These are phyloP conservation scores for Pseudozyma tsukubaensis DNA, from an alignment of 1,284 basidiomycete species.

Conservation along the genomic window DNA sequence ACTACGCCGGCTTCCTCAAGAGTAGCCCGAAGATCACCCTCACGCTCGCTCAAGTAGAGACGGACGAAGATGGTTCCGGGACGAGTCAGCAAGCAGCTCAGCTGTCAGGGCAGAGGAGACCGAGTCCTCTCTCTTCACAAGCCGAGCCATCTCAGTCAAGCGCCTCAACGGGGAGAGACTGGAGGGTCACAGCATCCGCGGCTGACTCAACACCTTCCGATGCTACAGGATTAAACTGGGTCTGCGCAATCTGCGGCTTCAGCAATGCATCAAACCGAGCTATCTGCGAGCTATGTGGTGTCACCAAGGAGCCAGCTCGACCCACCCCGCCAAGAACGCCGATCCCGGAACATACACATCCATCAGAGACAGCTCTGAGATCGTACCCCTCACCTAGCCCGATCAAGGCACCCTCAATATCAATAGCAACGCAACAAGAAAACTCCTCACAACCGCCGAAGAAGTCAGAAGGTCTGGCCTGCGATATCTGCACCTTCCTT, in stretches of 20 bases:
- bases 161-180: conserved; percentile 34
- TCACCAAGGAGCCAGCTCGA: conserved; percentile 47
- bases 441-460: background rate
- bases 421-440: background rate
- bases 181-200: conserved; percentile 34
- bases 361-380: conserved; percentile 8
- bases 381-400: conserved; percentile 14
- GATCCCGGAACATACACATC: conserved; percentile 2
- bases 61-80: conserved; percentile 23
- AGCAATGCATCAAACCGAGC: conserved; percentile 37
- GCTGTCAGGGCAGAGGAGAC: conserved; percentile 21
- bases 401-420: conserved; percentile 17
- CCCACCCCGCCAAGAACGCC: conserved; percentile 19
- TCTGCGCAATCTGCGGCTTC: conserved; percentile 60
- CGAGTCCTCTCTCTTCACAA: conserved; percentile 15
- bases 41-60: conserved; percentile 32
- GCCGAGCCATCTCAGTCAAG: conserved; percentile 4
- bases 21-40: conserved; percentile 90
- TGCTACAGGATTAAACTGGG: conserved; percentile 42
- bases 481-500: conserved; percentile 89
- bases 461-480: conserved; percentile 68
- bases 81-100: conserved; percentile 27
- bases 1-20: conserved; percentile 90
- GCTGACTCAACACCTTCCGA: conserved; percentile 31
- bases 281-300: conserved; percentile 59